Evolutionary conservation across 169 alveolate genomes (phyloP).

Genomic region (Cryptosporidium sp.): DNA sequence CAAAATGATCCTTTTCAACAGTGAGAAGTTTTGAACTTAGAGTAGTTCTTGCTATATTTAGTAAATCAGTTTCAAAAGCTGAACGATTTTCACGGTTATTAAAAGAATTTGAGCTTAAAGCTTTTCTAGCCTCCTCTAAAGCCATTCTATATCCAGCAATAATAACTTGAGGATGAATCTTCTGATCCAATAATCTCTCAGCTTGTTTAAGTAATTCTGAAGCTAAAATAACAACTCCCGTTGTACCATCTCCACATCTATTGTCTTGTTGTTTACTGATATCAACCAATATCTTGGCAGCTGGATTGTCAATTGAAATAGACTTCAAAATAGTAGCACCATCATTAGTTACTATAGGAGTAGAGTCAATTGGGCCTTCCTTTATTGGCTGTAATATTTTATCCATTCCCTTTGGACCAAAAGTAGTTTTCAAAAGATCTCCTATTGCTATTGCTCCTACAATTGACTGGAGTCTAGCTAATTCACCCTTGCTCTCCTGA

Average conservation of each 20-base stretch:
- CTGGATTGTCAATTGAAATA: slow-evolving; percentile 99
- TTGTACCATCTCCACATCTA: slow-evolving; percentile 95
- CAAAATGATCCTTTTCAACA: slow-evolving; percentile 95
- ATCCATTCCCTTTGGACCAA: slow-evolving; percentile 99
- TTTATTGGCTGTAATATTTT: slow-evolving; percentile 94
- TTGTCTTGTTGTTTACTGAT: slow-evolving; percentile 91
- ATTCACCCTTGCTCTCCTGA: slow-evolving; percentile 94
- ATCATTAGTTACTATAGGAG: slow-evolving; percentile 97
- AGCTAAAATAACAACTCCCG: slow-evolving; percentile 99
- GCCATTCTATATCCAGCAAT: slow-evolving; percentile 92
- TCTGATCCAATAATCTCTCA: slow-evolving; percentile 94
- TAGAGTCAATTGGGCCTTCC: slow-evolving; percentile 89
- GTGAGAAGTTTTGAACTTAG: slow-evolving; percentile 96
- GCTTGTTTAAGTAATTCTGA: slow-evolving; percentile 98
- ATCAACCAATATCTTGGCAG: slow-evolving; percentile 97
- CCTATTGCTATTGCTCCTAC: slow-evolving; percentile 99
- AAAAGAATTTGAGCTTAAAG: slow-evolving; percentile 87
- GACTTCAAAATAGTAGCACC: slow-evolving; percentile 99
- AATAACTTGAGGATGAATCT: slow-evolving; percentile 97
- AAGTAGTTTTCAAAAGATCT: slow-evolving; percentile 98
- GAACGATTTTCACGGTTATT: slow-evolving; percentile 87
- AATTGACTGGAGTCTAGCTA: slow-evolving; percentile 94
- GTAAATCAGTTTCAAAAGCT: slow-evolving; percentile 90
- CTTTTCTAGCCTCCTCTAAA: slow-evolving; percentile 90
- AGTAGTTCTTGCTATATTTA: slow-evolving; percentile 97